Conservation (phyloP, 192 early-diverging fungal species). For the Oehlia diaphana region DNA sequence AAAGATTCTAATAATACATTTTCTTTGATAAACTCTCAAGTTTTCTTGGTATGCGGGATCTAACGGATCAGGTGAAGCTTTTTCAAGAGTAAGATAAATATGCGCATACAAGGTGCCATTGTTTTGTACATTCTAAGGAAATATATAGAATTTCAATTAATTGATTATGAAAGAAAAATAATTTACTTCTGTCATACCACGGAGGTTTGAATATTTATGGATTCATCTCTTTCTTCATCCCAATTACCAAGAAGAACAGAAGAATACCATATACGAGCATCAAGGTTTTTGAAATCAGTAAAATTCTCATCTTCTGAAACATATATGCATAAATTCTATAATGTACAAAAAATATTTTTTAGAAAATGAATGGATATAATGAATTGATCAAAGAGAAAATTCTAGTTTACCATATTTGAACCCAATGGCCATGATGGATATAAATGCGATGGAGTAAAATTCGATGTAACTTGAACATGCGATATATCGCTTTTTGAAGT, state of each 20-base stretch:
- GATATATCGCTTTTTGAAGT: background rate
- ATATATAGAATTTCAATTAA: conserved; percentile 12
- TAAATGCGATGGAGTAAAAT: background rate
- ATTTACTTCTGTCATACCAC: conserved; percentile 34
- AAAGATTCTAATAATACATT: conserved; percentile 39
- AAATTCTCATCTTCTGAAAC: conserved; percentile 49
- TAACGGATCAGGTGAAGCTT: conserved; percentile 43
- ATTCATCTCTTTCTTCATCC: conserved; percentile 43
- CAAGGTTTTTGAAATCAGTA: conserved; percentile 38
- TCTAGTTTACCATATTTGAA: conserved; percentile 3
- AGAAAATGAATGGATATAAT: background rate
- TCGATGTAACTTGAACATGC: background rate
- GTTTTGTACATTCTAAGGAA: conserved; percentile 46
- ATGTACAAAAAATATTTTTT: background rate
- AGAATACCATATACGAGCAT: conserved; percentile 43
- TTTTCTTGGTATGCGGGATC: conserved; percentile 39
- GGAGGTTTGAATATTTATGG: conserved; percentile 45
- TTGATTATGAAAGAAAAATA: background rate
- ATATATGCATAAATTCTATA: conserved; percentile 51
- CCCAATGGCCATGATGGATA: background rate
- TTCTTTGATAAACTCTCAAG: conserved; percentile 48
- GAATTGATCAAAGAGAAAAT: background rate
- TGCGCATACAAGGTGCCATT: conserved; percentile 64
- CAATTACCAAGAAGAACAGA: conserved; percentile 44
- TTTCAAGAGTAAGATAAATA: conserved; percentile 52